phyloP scores from a whole-genome alignment of 305 asterid species.

The Solanum hybrid region DNA sequence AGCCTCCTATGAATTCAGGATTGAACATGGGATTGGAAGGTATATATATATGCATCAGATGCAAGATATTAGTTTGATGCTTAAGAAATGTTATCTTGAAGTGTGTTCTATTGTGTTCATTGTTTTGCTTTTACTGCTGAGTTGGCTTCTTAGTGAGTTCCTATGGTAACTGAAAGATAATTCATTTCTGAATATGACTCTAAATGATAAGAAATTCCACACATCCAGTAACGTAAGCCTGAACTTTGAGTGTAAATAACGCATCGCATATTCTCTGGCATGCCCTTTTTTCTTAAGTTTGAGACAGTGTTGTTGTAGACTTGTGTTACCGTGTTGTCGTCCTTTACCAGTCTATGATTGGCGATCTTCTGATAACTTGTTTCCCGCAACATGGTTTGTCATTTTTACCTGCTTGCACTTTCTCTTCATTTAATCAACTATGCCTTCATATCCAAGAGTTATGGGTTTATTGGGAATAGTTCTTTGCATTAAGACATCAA shows the following conservation, averaged over 20 bases:
- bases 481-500: background rate
- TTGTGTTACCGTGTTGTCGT: background rate
- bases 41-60: conserved; percentile 1
- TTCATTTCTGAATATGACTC: background rate
- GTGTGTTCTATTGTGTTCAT: background rate
- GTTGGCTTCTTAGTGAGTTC: background rate
- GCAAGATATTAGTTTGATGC: background rate
- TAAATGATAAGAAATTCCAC: background rate
- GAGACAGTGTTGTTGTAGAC: background rate
- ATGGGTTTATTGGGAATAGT: background rate
- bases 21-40: conserved; percentile 10
- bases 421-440: background rate
- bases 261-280: background rate
- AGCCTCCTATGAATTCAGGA: conserved; percentile 7
- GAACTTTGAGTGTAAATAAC: background rate
- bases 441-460: background rate
- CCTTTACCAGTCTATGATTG: background rate
- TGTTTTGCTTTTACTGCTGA: background rate
- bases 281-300: background rate
- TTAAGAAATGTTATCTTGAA: background rate
- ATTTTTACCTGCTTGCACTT: background rate
- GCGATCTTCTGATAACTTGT: background rate
- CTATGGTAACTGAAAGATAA: background rate
- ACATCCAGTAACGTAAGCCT: background rate
- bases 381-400: background rate